Base-by-base conservation (phyloP, 2,329 filamentous ascomycete species). In the Capronia americana region DNA sequence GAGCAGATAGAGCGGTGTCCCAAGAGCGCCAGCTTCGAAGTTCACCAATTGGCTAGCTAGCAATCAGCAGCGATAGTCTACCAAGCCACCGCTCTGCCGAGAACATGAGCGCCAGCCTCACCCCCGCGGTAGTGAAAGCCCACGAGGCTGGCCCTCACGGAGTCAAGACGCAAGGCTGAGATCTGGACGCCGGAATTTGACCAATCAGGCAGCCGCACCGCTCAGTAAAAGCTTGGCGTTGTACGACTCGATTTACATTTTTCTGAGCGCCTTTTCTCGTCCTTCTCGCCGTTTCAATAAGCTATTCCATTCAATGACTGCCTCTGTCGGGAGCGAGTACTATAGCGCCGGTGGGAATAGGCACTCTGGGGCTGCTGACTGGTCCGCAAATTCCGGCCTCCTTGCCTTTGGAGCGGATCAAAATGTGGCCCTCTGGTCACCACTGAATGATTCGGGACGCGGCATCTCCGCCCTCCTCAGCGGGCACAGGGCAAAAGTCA, bases 381-480 rank as follows among this genome's bases (percentile, higher is more conserved):
- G 95, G 95, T 88, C 91, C 75, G 75, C 80, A 23, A 80, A 85
- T 69, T 81, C 82, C 23, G 91, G 90, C 10, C 77, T 93, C 53
- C 83, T 99, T 61, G 95, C 93, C 32, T 99, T 92, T 80, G 95
- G 95, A 34, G 90, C 93, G 8, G 92, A 96, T 78, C 88, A 89
- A 72, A 95, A 95, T 79, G 86, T 99, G 73, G 94, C 93, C 51
- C 76, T 98, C 48, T 99, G 95, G 95, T 84, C 88, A 75, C 93
- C 70, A 24, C 48, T 73, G 79, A 81, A 84, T 65, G 70, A 75
- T 32, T 72, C 76, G 30, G 73, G 81, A 26, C 75, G 74, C 20
- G 93, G 94, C 5, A 83, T 97, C 12, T 83, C 83, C 58, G 77
- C 79, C 0, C 82, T 97, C 1, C 82, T 98, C 38, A 84, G 84